Percentiles rank a stretch among this genome's conserved stretches.
These are phyloP conservation scores for Gardenia jasminoides DNA, from an alignment of 257 asterid genomes.

Conservation along the genomic window DNA sequence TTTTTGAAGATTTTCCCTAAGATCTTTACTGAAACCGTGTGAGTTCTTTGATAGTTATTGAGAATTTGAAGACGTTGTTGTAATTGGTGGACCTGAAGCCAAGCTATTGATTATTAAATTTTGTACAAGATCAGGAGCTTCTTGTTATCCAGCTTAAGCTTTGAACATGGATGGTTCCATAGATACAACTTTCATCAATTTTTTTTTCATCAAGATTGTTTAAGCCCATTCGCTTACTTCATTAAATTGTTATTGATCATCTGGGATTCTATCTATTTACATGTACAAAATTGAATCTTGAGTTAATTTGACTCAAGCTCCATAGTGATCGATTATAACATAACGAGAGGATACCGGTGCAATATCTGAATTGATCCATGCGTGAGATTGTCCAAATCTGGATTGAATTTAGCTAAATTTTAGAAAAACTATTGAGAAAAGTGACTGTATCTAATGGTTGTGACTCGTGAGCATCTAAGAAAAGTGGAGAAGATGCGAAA, in stretches of 20 bases:
- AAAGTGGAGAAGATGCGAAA: background rate
- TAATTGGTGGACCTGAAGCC: slow-evolving; percentile 22
- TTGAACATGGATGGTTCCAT: slow-evolving; percentile 2
- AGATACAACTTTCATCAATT: slow-evolving; percentile 5
- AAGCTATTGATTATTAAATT: slow-evolving; percentile 25
- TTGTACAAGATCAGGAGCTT: slow-evolving; percentile 11
- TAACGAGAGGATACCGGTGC: background rate
- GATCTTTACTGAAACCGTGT: slow-evolving; percentile 5
- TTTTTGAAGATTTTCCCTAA: background rate
- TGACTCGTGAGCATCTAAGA: background rate
- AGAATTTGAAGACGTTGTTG: slow-evolving; percentile 13
- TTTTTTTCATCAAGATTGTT: background rate
- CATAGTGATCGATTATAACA: background rate
- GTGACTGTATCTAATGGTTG: background rate
- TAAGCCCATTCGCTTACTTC: background rate
- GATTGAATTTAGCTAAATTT: background rate
- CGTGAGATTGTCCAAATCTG: background rate
- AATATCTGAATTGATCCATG: background rate
- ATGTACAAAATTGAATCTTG: background rate
- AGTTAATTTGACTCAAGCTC: background rate
- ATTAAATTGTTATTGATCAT: background rate
- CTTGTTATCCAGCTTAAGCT: slow-evolving; percentile 35
- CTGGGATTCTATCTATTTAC: background rate
- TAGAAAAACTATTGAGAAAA: background rate
- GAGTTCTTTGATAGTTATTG: slow-evolving; percentile 8